Percentiles rank a stretch among this genome's conserved stretches.
These are phyloP conservation scores for Priceomyces carsonii DNA, from an alignment of 805 yeast species.

Conservation along the genomic window DNA sequence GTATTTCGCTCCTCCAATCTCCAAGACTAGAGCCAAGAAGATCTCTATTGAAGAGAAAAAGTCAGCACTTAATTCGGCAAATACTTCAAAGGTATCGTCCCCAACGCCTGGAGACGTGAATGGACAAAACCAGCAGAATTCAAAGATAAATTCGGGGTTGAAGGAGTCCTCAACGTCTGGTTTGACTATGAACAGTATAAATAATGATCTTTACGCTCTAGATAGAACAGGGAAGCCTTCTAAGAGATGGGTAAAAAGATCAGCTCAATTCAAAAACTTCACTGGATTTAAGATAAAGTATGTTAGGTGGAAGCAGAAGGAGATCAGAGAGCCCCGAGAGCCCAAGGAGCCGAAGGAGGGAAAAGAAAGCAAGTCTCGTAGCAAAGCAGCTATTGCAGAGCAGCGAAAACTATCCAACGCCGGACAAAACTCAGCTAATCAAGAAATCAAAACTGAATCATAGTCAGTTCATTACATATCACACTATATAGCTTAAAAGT, in stretches of 20 bases:
- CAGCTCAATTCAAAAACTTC: slow-evolving; percentile 41
- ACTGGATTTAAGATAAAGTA: slow-evolving; percentile 41
- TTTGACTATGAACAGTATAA: slow-evolving; percentile 35
- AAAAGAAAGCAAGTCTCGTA: no score
- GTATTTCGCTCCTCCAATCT: slow-evolving; percentile 28
- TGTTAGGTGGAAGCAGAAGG: slow-evolving; percentile 17
- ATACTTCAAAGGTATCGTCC: slow-evolving; percentile 26
- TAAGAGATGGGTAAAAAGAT: slow-evolving; percentile 34
- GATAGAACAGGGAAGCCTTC: slow-evolving; percentile 38
- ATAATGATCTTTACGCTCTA: slow-evolving; percentile 24
- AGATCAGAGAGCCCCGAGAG: slow-evolving; percentile 4
- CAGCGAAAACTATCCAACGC: no score
- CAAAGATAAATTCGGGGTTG: slow-evolving; percentile 37
- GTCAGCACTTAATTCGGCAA: slow-evolving; percentile 9
- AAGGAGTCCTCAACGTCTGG: slow-evolving; percentile 45
- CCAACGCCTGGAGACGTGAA: slow-evolving; percentile 24
- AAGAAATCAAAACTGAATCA: no score
- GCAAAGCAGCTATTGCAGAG: no score
- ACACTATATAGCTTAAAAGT: no score
- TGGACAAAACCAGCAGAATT: slow-evolving; percentile 12
- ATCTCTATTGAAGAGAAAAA: slow-evolving; percentile 30
- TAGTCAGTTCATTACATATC: no score
- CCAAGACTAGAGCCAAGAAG: slow-evolving; percentile 34
- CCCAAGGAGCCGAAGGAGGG: slow-evolving; percentile 7
- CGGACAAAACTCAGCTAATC: no score